phyloP scores from a whole-genome alignment of 768 basidiomycete genomes.

The Calvatia gigantea region DNA sequence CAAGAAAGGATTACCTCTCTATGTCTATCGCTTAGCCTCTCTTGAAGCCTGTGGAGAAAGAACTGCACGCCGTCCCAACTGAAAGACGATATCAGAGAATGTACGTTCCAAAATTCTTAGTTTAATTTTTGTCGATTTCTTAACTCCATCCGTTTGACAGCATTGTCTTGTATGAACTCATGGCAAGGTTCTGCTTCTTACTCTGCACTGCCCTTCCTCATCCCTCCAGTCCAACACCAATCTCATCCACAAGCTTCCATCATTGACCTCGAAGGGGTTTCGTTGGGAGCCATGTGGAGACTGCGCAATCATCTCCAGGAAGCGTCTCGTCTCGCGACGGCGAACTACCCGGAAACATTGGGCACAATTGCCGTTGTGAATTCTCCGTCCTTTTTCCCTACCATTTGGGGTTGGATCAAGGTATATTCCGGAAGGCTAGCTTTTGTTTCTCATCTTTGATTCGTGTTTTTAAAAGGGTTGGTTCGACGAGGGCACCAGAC shows the following conservation, averaged over 20 bases:
- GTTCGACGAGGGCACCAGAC: slow-evolving; percentile 78
- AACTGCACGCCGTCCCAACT: slow-evolving; percentile 50
- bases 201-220: slow-evolving; percentile 63
- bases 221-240: slow-evolving; percentile 42
- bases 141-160: slow-evolving; percentile 27
- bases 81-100: slow-evolving; percentile 67
- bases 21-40: slow-evolving; percentile 72
- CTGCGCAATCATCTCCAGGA: slow-evolving; percentile 72
- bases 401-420: slow-evolving; percentile 84
- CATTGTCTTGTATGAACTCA: slow-evolving; percentile 61
- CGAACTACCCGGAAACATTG: slow-evolving; percentile 81
- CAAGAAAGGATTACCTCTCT: slow-evolving; percentile 67
- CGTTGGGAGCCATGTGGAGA: slow-evolving; percentile 64
- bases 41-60: slow-evolving; percentile 54
- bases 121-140: neutral
- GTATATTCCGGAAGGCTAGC: slow-evolving; percentile 25
- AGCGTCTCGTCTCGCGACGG: slow-evolving; percentile 69
- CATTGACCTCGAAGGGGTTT: slow-evolving; percentile 66
- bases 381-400: slow-evolving; percentile 79
- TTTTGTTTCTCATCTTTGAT: neutral
- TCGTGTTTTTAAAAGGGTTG: slow-evolving; percentile 49
- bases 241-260: slow-evolving; percentile 64
- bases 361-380: slow-evolving; percentile 69
- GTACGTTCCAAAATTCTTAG: slow-evolving; percentile 34
- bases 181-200: slow-evolving; percentile 61